Conservation (phyloP, 2,329 filamentous ascomycete species). For the Apiospora kogelbergensis region DNA sequence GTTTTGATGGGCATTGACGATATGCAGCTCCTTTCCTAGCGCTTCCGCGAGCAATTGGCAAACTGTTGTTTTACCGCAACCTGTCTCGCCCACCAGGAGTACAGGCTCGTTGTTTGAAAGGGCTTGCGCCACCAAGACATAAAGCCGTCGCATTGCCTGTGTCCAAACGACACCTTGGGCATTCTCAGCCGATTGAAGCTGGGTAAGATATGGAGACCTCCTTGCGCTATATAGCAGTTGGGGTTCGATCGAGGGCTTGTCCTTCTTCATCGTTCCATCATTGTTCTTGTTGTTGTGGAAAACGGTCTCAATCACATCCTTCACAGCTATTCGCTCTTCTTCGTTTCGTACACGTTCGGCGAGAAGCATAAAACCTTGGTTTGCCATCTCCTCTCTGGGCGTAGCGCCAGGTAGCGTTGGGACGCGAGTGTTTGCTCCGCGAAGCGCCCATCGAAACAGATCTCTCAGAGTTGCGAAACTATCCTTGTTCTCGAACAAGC, state of each 20-base stretch:
- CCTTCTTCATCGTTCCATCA: constrained; percentile 7
- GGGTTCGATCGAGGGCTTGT: constrained; percentile 75
- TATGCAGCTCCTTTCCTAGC: constrained; percentile 72
- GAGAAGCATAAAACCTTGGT: constrained; percentile 94
- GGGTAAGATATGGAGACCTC: constrained; percentile 55
- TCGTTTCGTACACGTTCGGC: constrained; percentile 91
- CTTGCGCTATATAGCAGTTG: constrained; percentile 68
- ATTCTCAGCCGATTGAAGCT: constrained; percentile 47
- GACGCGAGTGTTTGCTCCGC: constrained; percentile 70
- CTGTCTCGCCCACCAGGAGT: constrained; percentile 91
- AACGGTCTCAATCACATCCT: constrained; percentile 81
- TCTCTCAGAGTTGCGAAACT: constrained; percentile 96
- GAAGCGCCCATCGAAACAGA: constrained; percentile 90
- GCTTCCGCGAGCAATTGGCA: constrained; percentile 89
- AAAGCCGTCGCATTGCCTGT: constrained; percentile 86
- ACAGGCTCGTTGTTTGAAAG: constrained; percentile 91
- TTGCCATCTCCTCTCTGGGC: constrained; percentile 74
- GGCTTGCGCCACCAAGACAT: constrained; percentile 83
- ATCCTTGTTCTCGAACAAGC: constrained; percentile 95
- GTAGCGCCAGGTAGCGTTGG: constrained; percentile 12
- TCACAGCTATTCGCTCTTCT: constrained; percentile 82
- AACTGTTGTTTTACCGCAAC: constrained; percentile 96
- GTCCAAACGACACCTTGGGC: constrained; percentile 85
- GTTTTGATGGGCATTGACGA: constrained; percentile 97
- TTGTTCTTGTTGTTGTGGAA: constrained; percentile 46